Conservation (phyloP, 768 basidiomycete species). For the Peribolospora baueri region DNA sequence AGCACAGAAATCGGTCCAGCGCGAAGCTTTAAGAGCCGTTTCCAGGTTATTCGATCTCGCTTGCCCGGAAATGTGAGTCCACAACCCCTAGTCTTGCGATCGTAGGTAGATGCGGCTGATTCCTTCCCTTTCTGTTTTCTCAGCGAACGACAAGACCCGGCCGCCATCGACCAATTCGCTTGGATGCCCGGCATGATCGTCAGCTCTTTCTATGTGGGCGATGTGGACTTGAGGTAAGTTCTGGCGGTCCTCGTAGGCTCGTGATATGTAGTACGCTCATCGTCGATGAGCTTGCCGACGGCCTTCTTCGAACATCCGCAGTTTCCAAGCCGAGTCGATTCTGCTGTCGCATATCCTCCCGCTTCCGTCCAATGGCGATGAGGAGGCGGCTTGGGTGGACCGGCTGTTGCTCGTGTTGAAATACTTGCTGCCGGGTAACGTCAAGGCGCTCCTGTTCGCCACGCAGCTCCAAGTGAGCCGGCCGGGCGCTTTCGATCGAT, state of each 20-base stretch:
- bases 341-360: conserved; percentile 60
- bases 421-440: background rate
- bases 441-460: background rate
- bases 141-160: conserved; percentile 55
- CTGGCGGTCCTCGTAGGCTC: too few species aligned
- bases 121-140: background rate
- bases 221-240: background rate
- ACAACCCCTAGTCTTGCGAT: background rate
- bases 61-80: conserved; percentile 63
- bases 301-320: conserved; percentile 13
- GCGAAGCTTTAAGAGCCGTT: conserved; percentile 49
- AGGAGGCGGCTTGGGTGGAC: conserved; percentile 70
- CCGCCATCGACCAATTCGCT: conserved; percentile 52
- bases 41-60: conserved; percentile 59
- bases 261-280: too few species aligned
- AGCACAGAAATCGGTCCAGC: conserved; percentile 19
- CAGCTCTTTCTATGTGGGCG: conserved; percentile 15
- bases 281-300: background rate
- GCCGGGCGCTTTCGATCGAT: conserved; percentile 45
- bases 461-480: conserved; percentile 24
- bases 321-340: conserved; percentile 39
- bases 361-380: conserved; percentile 34
- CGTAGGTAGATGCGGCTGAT: background rate
- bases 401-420: conserved; percentile 50
- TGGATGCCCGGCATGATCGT: conserved; percentile 76